Evolutionary conservation across 2,329 filamentous ascomycete genomes (phyloP).

Genomic region (Xylariaceae sp.): DNA sequence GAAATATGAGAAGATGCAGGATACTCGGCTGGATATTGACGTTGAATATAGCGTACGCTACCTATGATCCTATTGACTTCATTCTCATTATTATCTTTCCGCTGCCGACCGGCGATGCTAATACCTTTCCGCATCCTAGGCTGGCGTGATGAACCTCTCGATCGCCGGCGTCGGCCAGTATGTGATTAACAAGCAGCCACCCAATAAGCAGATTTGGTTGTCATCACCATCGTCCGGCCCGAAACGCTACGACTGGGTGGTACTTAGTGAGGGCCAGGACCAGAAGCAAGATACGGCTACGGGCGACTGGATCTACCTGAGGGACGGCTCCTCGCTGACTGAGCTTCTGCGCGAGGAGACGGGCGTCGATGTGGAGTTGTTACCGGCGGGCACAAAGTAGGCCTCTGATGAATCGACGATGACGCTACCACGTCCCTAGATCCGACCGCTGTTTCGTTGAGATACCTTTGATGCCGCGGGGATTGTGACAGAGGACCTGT

Average conservation of each 20-base stretch:
- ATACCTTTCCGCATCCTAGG: conserved; percentile 53
- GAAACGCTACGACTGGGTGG: conserved; percentile 91
- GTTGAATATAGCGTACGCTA: conserved; percentile 83
- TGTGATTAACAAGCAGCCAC: conserved; percentile 97
- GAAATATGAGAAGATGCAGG: conserved; percentile 75
- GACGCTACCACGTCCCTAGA: not conserved
- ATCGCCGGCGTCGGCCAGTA: conserved; percentile 78
- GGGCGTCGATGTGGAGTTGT: conserved; percentile 57
- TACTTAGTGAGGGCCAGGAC: conserved; percentile 72
- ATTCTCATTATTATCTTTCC: not conserved
- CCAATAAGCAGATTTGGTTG: conserved; percentile 97
- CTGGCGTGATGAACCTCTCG: conserved; percentile 81
- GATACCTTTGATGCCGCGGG: not conserved
- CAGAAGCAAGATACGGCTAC: conserved; percentile 77
- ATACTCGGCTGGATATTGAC: conserved; percentile 77
- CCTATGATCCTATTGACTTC: not conserved
- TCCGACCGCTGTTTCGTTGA: conserved; percentile 5
- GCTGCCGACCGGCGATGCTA: conserved; percentile 1
- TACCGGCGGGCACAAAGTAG: not conserved
- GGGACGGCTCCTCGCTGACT: conserved; percentile 79
- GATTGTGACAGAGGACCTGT: conserved; percentile 2
- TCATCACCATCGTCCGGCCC: conserved; percentile 89
- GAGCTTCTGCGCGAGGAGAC: conserved; percentile 79
- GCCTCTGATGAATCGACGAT: not conserved
- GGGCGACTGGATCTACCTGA: conserved; percentile 85